phyloP scores from a whole-genome alignment of 305 asterid species.

The Fraxinus floribunda region DNA sequence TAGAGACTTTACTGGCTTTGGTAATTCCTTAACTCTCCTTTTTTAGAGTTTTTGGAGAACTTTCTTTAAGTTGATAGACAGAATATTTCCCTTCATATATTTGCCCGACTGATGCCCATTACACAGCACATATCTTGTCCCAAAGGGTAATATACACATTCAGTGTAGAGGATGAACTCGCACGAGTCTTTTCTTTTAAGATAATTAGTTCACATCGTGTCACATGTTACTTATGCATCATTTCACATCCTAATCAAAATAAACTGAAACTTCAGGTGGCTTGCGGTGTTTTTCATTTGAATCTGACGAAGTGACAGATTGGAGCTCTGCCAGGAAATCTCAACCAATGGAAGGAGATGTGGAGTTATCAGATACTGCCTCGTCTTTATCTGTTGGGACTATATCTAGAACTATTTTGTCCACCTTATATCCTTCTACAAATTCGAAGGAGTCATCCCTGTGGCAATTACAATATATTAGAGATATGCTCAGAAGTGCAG shows the following conservation, averaged over 20 bases:
- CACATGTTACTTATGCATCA: background rate
- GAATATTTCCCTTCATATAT: background rate
- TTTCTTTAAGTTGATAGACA: background rate
- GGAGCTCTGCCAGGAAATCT: slow-evolving; percentile 47
- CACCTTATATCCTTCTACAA: slow-evolving; percentile 28
- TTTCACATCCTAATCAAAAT: slow-evolving; percentile 9
- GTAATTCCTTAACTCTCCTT: background rate
- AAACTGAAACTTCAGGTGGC: slow-evolving; percentile 44
- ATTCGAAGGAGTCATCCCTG: slow-evolving; percentile 41
- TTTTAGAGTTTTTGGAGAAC: background rate
- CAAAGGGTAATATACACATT: background rate
- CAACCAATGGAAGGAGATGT: slow-evolving; percentile 45
- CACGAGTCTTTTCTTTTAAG: background rate
- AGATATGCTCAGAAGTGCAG: slow-evolving; percentile 44
- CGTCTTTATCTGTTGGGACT: slow-evolving; percentile 53
- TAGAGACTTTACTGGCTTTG: background rate
- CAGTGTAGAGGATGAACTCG: background rate
- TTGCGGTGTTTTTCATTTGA: slow-evolving; percentile 38
- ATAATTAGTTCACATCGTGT: background rate
- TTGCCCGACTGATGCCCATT: background rate
- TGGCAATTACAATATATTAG: slow-evolving; percentile 71
- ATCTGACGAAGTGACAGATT: slow-evolving; percentile 41
- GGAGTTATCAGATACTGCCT: slow-evolving; percentile 77
- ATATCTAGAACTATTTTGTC: slow-evolving; percentile 42
- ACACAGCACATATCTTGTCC: background rate